Conservation (phyloP, 768 basidiomycete species). For the Cystoderma amianthinum region DNA sequence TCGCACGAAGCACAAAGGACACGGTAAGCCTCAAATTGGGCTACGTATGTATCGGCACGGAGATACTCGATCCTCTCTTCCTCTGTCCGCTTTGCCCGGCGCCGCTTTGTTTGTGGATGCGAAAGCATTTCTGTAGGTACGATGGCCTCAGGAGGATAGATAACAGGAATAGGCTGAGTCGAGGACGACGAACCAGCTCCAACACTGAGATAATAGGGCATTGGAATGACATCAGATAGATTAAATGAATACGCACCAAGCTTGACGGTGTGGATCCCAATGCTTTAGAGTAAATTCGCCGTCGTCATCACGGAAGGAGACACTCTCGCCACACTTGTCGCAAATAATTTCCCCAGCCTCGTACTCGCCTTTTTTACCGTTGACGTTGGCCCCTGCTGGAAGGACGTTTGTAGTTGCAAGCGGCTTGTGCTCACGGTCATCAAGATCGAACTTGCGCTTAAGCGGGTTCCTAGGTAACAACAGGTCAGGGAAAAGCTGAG, state of each 20-base stretch:
- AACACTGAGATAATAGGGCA: conserved; percentile 2
- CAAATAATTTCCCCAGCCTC: conserved; percentile 60
- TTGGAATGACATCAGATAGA: conserved; percentile 2
- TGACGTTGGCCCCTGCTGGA: conserved; percentile 6
- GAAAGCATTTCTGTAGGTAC: conserved; percentile 32
- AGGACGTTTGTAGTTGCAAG: conserved; percentile 5
- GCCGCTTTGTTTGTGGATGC: conserved; percentile 52
- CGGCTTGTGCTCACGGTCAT: conserved; percentile 9
- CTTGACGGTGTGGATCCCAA: conserved; percentile 60
- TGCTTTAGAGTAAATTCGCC: conserved; percentile 61
- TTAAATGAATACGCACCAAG: conserved; percentile 38
- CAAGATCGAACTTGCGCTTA: conserved; percentile 20
- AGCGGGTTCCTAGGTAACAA: conserved; percentile 12
- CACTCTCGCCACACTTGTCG: conserved; percentile 50
- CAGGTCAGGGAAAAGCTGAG: background rate
- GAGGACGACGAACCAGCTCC: background rate
- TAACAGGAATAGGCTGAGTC: conserved; percentile 22
- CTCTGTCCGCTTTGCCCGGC: conserved; percentile 71
- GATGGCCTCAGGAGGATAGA: conserved; percentile 35
- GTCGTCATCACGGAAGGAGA: conserved; percentile 62
- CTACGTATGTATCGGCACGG: conserved; percentile 67
- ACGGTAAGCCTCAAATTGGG: conserved; percentile 74
- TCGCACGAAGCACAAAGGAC: conserved; percentile 76
- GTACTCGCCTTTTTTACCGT: conserved; percentile 45
- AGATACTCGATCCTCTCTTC: conserved; percentile 71